Base-by-base conservation (phyloP, 1,284 basidiomycete species). In the Apiotrichum montevideense region DNA sequence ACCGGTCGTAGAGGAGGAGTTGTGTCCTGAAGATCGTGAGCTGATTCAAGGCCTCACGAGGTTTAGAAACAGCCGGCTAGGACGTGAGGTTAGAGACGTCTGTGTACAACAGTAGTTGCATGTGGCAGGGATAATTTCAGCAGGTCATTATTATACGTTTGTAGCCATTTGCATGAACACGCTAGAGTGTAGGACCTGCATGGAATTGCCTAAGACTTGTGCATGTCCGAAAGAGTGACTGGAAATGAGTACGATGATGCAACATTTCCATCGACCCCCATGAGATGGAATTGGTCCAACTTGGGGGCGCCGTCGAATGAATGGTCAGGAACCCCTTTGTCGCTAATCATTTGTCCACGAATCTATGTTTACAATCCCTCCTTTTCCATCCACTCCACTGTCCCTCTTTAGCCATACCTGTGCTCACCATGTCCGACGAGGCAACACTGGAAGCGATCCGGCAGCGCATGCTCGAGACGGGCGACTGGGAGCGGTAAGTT, bases 401-500 rank as follows among this genome's bases (percentile, higher is more conserved):
- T 39, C 21, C 21, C 21, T 21, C 21, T 21, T 21, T 21, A 21
- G 21, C 21, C 21, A 21, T 21, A 39, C 13, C 42, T 14, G 15
- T n/a, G 8, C 33, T 15, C 44, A 55, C 37, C 11, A 63, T 56
- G 56, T 48, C 65, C n/a, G 66, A 70, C 52, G 64, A 64, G 35
- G 59, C 63, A 35, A 62, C 66, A n/a, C 61, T 72, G 53, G 64
- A 71, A 44, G 57, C 66, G 48, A 69, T 74, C 49, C 63, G 66
- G 13, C 63, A 66, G 50, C 60, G 72, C 35, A 49, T 75, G 39
- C 54, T 75, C 39, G 68, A 75, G 57, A 73, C 71, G 21, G 73
- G 73, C 35, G 72, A 75, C 48, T 75, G 73, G 73, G 69, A 73
- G 37, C 59, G 73, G 73, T 73, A 41, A 51, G 72, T 65, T 8